phyloP scores from a whole-genome alignment of 2,329 filamentous ascomycete genomes.

The Penicillium freii region DNA sequence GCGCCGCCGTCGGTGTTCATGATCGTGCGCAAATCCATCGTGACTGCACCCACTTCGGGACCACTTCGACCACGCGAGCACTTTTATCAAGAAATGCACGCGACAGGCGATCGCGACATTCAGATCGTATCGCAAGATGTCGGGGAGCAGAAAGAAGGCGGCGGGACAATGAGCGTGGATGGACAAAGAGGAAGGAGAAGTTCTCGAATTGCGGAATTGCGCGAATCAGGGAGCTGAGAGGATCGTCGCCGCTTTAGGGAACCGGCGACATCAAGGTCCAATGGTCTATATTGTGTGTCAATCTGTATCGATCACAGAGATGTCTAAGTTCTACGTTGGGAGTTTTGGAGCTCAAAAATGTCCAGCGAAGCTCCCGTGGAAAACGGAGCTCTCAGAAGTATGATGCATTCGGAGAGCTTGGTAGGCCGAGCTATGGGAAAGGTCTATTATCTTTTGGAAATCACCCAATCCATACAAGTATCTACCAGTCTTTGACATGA shows the following conservation, averaged over 20 bases:
- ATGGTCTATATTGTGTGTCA: not conserved
- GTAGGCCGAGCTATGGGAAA: not conserved
- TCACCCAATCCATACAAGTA: not conserved
- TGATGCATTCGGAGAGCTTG: constrained; percentile 7
- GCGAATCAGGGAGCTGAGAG: constrained; percentile 23
- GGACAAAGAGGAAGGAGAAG: constrained; percentile 26
- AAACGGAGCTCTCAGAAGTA: constrained; percentile 2
- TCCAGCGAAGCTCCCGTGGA: not conserved
- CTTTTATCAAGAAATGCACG: constrained; percentile 16
- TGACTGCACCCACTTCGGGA: constrained; percentile 23
- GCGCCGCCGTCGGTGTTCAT: constrained; percentile 48
- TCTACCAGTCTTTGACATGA: not conserved
- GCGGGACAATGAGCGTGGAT: constrained; percentile 16
- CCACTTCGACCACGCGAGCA: constrained; percentile 19
- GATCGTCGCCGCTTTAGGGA: constrained; percentile 27
- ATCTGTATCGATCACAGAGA: not conserved
- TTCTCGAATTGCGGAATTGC: constrained; percentile 21
- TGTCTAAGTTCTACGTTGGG: constrained; percentile 1
- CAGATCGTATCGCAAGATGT: constrained; percentile 12
- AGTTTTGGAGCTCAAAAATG: constrained; percentile 4
- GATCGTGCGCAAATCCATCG: constrained; percentile 55
- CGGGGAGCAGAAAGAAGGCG: constrained; percentile 8
- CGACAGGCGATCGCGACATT: constrained; percentile 22
- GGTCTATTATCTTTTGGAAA: not conserved
- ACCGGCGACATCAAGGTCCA: constrained; percentile 9